phyloP scores from a whole-genome alignment of 768 basidiomycete genomes.

The Russula olivacea region DNA sequence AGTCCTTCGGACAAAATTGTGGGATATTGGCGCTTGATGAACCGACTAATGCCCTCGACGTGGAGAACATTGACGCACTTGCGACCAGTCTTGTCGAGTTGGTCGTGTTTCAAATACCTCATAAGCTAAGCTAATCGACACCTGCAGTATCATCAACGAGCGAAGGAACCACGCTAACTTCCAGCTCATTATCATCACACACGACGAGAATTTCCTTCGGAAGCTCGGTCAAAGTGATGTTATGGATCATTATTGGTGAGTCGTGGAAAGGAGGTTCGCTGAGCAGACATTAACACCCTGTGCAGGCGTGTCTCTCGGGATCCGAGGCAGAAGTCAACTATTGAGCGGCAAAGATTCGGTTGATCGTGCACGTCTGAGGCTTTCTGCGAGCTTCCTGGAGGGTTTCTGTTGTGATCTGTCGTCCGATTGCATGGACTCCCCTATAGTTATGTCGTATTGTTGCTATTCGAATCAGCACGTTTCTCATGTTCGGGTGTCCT shows the following conservation, averaged over 20 bases:
- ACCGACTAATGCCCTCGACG: constrained; percentile 95
- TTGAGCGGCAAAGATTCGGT: constrained; percentile 31
- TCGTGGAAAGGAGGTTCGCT: neutral
- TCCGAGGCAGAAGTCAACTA: constrained; percentile 40
- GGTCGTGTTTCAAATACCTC: constrained; percentile 31
- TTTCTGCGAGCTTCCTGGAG: neutral
- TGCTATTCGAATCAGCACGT: neutral
- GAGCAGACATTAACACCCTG: neutral
- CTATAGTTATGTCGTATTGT: neutral
- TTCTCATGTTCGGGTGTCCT: neutral
- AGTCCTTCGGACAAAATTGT: constrained; percentile 96
- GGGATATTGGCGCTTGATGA: constrained; percentile 97
- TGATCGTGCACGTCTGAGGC: constrained; percentile 2
- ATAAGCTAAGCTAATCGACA: constrained; percentile 11
- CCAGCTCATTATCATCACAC: constrained; percentile 95
- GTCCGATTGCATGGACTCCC: neutral
- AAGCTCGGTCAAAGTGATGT: constrained; percentile 86
- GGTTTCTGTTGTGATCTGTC: neutral
- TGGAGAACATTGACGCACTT: constrained; percentile 92
- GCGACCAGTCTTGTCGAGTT: constrained; percentile 90
- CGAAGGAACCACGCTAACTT: constrained; percentile 86
- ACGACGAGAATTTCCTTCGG: constrained; percentile 91
- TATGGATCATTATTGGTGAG: constrained; percentile 94
- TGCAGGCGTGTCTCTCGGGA: constrained; percentile 78
- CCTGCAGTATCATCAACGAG: constrained; percentile 82